These are phyloP conservation scores for Chrysoporthe deuterocubensis DNA, from an alignment of 2,329 filamentous ascomycete genomes.

Conservation along the genomic window DNA sequence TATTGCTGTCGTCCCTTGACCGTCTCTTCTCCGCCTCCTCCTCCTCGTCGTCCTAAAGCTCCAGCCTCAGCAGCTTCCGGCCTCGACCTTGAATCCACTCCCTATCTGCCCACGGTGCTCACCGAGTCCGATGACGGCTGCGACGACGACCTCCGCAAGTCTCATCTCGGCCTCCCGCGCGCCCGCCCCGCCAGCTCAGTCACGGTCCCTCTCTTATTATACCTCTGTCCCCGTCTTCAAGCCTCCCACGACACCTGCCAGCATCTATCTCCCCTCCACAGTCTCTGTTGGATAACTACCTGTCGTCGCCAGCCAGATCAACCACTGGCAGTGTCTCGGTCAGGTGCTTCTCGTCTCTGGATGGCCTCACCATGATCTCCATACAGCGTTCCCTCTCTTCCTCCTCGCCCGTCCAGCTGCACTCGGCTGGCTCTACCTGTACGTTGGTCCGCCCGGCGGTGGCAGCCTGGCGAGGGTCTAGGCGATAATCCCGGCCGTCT, in stretches of 20 bases:
- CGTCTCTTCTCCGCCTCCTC: conserved; percentile 5
- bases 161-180: not conserved
- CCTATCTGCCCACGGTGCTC: not conserved
- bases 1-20: conserved; percentile 7
- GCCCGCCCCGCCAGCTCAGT: not conserved
- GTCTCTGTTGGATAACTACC: not conserved
- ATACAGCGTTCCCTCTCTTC: conserved; percentile 68
- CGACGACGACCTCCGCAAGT: not conserved
- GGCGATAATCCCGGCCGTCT: conserved; percentile 21
- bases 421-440: conserved; percentile 56
- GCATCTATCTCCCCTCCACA: not conserved
- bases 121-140: conserved; percentile 18
- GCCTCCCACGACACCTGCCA: not conserved
- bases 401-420: conserved; percentile 63
- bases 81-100: not conserved
- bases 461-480: not conserved
- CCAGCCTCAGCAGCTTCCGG: conserved; percentile 9
- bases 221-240: not conserved
- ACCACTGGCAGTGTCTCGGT: conserved; percentile 34
- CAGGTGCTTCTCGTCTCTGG: conserved; percentile 35
- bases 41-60: not conserved
- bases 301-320: conserved; percentile 29
- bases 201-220: not conserved
- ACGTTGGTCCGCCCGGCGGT: conserved; percentile 45
- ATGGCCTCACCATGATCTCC: conserved; percentile 62